Evolutionary conservation across 2,329 filamentous ascomycete genomes (phyloP).

Genomic region (Trichothecium roseum): DNA sequence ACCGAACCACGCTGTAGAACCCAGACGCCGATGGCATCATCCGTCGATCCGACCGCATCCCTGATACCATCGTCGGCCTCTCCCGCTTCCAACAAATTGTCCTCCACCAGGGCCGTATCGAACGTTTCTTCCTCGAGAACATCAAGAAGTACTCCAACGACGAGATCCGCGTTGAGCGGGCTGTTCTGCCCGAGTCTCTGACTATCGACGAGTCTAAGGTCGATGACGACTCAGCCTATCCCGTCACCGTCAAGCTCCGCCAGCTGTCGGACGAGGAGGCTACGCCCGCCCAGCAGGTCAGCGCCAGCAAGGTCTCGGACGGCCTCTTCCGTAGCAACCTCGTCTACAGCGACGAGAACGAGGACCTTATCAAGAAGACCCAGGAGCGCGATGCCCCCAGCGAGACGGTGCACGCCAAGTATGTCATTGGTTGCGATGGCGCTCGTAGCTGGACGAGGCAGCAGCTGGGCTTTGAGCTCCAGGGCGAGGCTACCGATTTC

Average conservation of each 20-base stretch:
- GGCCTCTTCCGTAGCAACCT: constrained; percentile 52
- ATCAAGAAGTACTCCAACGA: constrained; percentile 20
- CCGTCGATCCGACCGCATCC: constrained; percentile 46
- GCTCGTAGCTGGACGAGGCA: constrained; percentile 56
- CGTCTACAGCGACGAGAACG: constrained; percentile 40
- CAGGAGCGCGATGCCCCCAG: constrained; percentile 7
- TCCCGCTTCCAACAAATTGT: constrained; percentile 57
- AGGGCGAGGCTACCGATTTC: constrained; percentile 43
- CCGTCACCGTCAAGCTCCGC: constrained; percentile 47
- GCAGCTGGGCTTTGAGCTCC: constrained; percentile 43
- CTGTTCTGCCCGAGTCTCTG: constrained; percentile 45
- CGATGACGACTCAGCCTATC: constrained; percentile 43
- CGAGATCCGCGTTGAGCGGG: constrained; percentile 44
- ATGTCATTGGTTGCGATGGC: constrained; percentile 58
- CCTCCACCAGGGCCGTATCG: constrained; percentile 61
- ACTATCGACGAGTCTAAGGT: constrained; percentile 39
- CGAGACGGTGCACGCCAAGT: constrained; percentile 32
- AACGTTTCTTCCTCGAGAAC: constrained; percentile 54
- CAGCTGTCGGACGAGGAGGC: constrained; percentile 49
- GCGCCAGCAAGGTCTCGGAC: constrained; percentile 30
- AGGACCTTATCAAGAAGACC: constrained; percentile 29
- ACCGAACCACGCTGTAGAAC: constrained; percentile 51
- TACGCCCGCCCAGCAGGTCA: constrained; percentile 28
- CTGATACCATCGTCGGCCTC: constrained; percentile 51
- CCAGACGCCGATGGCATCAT: constrained; percentile 49